Evolutionary conservation across 805 yeast species (phyloP), one percentile per base, ranked within the genome.

Genomic region (Brettanomyces anomalus): DNA sequence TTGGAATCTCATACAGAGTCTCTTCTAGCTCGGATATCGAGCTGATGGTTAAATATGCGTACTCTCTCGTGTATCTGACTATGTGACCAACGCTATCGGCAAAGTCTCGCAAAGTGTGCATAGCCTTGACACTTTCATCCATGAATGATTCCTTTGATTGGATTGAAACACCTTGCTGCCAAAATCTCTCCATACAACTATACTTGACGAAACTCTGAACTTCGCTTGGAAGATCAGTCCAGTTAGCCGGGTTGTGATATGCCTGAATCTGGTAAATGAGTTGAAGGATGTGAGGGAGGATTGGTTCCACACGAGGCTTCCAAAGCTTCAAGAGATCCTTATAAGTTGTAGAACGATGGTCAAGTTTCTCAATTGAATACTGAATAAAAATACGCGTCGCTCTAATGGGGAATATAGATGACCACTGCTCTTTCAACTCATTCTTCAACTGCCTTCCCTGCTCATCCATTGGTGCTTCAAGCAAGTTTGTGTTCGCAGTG

Each of bases 1-100:
- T 79, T 2, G 96, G 96, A 36, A 89, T 77, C 47, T 81, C 89
- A 55, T 85, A 93, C 47, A 93, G 70, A 0, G 96, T 84, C 46
- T 82, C 94, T 40, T 93, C 97, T 43, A 93, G 69, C 54, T 86
- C 90, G 0, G 96, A 77, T 41, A 93, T 83, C 2, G 96, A 85
- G 15, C 94, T 89, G 31, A 93, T 71, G 1, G 97, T 86, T 49
- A 90, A 65, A 57, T 88, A 85, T 3, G 96, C 95, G 59, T 94
- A 93, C 61, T 93, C 98, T 51, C 98, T 76, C 0, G 98, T 93
- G 57, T 94, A 93, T 54, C 98, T 72, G 14, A 93, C 81, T 55
- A 87, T 85, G 61, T 93, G 97, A 15, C 98, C 99, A 13, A 93
- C 95, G 13, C 95, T 84, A 59, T 94, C 97, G 0, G 98, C 97